phyloP scores from a whole-genome alignment of 768 basidiomycete species.

The Hortiboletus flavorubellus region DNA sequence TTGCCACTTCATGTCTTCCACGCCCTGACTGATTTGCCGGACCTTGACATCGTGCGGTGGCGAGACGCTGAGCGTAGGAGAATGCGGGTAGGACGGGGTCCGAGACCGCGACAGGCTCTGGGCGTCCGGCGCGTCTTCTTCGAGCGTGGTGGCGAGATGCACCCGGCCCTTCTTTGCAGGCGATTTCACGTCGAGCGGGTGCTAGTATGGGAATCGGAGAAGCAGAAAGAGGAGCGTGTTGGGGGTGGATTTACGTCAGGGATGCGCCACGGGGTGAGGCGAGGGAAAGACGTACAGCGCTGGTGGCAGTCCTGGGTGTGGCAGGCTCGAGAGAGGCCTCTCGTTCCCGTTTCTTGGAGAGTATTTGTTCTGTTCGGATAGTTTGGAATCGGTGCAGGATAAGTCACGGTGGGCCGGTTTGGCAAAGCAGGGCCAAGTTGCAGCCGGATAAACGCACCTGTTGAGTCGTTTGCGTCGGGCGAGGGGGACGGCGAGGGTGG shows the following conservation, averaged over 20 bases:
- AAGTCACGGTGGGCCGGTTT: conserved; percentile 21
- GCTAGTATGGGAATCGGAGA: conserved; percentile 21
- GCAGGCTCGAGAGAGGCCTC: conserved; percentile 75
- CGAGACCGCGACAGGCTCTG: conserved; percentile 40
- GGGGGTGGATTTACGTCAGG: conserved; percentile 28
- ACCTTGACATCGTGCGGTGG: conserved; percentile 78
- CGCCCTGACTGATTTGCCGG: conserved; percentile 74
- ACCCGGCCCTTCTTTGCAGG: conserved; percentile 77
- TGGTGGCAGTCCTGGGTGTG: conserved; percentile 40
- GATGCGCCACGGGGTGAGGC: conserved; percentile 11
- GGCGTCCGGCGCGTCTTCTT: conserved; percentile 50
- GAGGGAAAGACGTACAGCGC: conserved; percentile 32
- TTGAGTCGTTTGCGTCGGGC: conserved; percentile 39
- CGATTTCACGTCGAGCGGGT: conserved; percentile 44
- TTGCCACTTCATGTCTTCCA: conserved; percentile 74
- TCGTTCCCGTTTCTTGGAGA: conserved; percentile 70
- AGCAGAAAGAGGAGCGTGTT: conserved; percentile 19
- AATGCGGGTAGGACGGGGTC: conserved; percentile 30
- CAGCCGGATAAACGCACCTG: conserved; percentile 39
- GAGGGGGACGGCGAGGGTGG: conserved; percentile 40
- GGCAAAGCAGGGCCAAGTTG: conserved; percentile 24
- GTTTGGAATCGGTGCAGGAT: conserved; percentile 23
- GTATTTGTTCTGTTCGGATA: conserved; percentile 36
- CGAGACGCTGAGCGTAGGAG: conserved; percentile 44
- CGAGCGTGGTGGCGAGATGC: conserved; percentile 57